Conservation (phyloP, 2,329 filamentous ascomycete genomes). For the Penicillium capsulatum region DNA sequence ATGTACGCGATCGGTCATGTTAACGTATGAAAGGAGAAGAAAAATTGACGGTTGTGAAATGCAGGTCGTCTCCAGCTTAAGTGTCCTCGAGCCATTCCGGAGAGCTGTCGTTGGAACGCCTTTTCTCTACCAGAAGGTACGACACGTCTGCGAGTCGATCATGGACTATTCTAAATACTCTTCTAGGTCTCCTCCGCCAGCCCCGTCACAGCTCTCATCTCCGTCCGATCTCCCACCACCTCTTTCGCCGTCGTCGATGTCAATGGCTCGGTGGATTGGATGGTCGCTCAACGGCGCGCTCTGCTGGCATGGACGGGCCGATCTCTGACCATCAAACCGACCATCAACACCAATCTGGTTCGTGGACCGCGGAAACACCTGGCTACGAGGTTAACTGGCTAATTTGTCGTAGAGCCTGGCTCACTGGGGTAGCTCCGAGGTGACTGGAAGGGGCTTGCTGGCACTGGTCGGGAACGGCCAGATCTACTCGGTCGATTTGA, state of each 20-base stretch:
- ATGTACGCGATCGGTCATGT: conserved; percentile 53
- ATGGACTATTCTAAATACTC: conserved; percentile 10
- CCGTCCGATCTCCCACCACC: conserved; percentile 78
- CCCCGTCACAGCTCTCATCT: conserved; percentile 82
- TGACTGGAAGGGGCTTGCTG: conserved; percentile 82
- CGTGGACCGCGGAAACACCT: conserved; percentile 19
- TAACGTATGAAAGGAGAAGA: background rate
- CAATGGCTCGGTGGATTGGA: conserved; percentile 93
- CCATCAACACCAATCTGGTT: conserved; percentile 67
- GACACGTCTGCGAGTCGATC: background rate
- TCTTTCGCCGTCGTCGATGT: conserved; percentile 84
- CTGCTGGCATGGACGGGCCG: conserved; percentile 96
- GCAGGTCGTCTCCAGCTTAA: conserved; percentile 82
- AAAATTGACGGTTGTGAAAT: conserved; percentile 2
- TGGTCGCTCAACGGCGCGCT: conserved; percentile 79
- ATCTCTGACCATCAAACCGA: conserved; percentile 70
- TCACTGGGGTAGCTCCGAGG: conserved; percentile 85
- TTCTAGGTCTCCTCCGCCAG: conserved; percentile 73
- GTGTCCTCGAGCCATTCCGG: conserved; percentile 76
- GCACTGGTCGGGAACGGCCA: conserved; percentile 83
- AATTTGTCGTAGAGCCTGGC: conserved; percentile 58
- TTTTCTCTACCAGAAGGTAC: conserved; percentile 79
- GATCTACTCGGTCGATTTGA: conserved; percentile 78
- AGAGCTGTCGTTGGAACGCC: conserved; percentile 79
- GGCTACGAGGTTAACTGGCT: conserved; percentile 24